Conservation (phyloP, 805 yeast species). For the Saccharomycopsis babjevae region DNA sequence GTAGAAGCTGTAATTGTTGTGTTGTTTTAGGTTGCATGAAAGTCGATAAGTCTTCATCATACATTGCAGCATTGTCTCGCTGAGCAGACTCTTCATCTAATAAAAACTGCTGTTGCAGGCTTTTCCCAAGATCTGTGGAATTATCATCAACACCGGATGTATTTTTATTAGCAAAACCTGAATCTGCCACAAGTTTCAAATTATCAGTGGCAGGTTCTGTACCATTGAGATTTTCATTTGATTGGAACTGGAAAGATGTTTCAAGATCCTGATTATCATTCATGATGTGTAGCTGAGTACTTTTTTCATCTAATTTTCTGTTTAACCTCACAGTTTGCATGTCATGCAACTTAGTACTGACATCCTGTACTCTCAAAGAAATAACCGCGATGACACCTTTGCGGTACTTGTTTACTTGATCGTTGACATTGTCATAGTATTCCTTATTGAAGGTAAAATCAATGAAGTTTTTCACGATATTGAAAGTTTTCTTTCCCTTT, state of each 20-base stretch:
- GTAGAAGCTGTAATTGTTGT: slow-evolving; percentile 31
- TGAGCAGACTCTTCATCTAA: neutral
- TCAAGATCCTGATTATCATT: neutral
- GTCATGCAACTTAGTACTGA: slow-evolving; percentile 11
- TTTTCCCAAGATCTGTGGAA: neutral
- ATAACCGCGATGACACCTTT: slow-evolving; percentile 12
- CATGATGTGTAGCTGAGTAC: slow-evolving; percentile 13
- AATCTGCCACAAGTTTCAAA: neutral
- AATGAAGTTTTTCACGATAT: slow-evolving; percentile 7
- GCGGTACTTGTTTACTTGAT: slow-evolving; percentile 11
- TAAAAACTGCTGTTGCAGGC: neutral
- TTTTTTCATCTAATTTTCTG: slow-evolving; percentile 16
- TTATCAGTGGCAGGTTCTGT: neutral
- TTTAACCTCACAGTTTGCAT: slow-evolving; percentile 12
- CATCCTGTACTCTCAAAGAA: slow-evolving; percentile 5
- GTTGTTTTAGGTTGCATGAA: slow-evolving; percentile 22
- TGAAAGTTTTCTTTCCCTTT: neutral
- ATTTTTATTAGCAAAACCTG: neutral
- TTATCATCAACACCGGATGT: neutral
- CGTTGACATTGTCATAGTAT: slow-evolving; percentile 5
- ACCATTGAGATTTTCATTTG: neutral
- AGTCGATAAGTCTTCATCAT: slow-evolving; percentile 10
- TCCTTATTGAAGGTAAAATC: slow-evolving; percentile 9
- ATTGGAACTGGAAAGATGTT: neutral
- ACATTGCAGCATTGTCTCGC: neutral